Percentiles rank a stretch among this genome's conserved stretches.
phyloP scores from a whole-genome alignment of 306 rosid species.

The Fragaria ananassa region DNA sequence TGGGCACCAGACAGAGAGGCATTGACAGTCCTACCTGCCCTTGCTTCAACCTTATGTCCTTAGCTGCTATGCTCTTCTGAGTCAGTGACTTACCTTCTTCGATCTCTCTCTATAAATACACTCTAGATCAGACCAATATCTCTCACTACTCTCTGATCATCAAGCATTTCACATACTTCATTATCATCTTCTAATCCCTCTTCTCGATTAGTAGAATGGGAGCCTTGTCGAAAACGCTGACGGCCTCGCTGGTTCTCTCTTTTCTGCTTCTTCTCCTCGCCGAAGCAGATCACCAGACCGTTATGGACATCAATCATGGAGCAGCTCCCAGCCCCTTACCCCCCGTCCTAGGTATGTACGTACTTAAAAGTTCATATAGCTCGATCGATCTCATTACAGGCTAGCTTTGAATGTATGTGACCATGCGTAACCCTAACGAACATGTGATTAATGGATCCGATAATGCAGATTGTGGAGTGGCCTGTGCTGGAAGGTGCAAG shows the following conservation, averaged over 20 bases:
- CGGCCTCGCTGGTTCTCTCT: slow-evolving; percentile 11
- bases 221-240: slow-evolving; percentile 4
- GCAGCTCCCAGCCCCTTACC: slow-evolving; percentile 7
- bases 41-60: background rate
- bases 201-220: background rate
- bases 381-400: background rate
- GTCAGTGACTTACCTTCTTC: background rate
- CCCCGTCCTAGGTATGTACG: slow-evolving; percentile 6
- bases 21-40: background rate
- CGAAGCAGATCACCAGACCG: background rate
- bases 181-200: background rate
- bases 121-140: background rate
- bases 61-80: background rate
- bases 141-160: background rate
- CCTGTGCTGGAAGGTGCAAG: slow-evolving; percentile 20
- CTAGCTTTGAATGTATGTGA: background rate
- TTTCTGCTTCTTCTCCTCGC: slow-evolving; percentile 3
- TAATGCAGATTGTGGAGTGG: slow-evolving; percentile 23
- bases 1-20: slow-evolving; percentile 6
- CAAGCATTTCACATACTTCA: background rate
- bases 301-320: background rate
- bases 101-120: background rate
- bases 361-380: background rate
- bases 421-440: background rate
- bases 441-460: background rate